Conservation (phyloP, 768 basidiomycete genomes). For the Suillus lakei region DNA sequence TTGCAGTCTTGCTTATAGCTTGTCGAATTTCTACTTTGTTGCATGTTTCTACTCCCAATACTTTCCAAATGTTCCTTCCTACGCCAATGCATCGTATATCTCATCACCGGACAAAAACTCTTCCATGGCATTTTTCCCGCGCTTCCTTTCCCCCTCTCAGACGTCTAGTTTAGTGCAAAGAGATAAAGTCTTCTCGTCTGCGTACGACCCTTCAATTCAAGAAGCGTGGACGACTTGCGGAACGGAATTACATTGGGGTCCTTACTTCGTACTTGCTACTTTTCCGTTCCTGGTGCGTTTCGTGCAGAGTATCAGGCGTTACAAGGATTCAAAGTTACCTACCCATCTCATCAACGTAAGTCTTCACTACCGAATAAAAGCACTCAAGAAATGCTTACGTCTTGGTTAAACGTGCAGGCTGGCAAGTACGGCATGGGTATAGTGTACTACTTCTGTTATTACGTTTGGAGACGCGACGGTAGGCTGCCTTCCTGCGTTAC, state of each 20-base stretch:
- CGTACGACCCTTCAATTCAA: conserved; percentile 42
- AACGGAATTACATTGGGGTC: conserved; percentile 57
- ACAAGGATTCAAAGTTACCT: conserved; percentile 68
- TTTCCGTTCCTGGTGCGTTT: conserved; percentile 80
- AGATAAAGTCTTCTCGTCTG: conserved; percentile 10
- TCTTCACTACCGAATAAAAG: conserved; percentile 17
- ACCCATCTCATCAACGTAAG: conserved; percentile 90
- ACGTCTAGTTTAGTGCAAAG: not conserved
- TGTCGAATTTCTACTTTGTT: conserved; percentile 75
- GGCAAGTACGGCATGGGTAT: conserved; percentile 84
- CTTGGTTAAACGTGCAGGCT: conserved; percentile 50
- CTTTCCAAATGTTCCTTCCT: not conserved
- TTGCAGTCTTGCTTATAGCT: conserved; percentile 76
- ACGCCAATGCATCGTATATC: not conserved
- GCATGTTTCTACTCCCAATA: conserved; percentile 66
- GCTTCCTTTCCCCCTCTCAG: not conserved
- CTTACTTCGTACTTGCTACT: conserved; percentile 59
- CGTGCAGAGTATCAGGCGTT: conserved; percentile 88
- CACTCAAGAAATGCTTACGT: not conserved
- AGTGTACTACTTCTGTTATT: conserved; percentile 69
- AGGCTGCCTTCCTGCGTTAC: conserved; percentile 7
- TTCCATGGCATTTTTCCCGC: not conserved
- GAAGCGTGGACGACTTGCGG: conserved; percentile 49
- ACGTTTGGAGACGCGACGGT: conserved; percentile 77
- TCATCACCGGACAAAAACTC: not conserved